A percentile compares a stretch with the other conserved stretches of the same genome.
Conservation (phyloP, 768 basidiomycete genomes). For the Auriscalpium vulgare region DNA sequence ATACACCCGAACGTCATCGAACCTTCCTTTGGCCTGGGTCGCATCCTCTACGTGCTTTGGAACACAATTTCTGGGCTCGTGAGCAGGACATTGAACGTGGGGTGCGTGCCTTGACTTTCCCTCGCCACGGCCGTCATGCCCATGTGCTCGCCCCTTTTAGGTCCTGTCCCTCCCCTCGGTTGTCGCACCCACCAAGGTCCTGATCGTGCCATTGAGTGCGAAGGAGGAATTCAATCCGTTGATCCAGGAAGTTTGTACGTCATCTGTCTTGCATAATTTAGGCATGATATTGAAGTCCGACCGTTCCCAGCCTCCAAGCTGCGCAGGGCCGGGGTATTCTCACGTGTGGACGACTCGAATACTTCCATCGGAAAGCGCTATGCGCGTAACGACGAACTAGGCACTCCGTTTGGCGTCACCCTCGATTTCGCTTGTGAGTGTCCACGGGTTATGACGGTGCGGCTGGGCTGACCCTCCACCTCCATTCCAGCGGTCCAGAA, state of each 20-base stretch:
- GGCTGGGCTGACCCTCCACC: slow-evolving; percentile 4
- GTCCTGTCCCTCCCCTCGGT: slow-evolving; percentile 85
- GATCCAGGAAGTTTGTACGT: slow-evolving; percentile 83
- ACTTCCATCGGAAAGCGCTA: slow-evolving; percentile 95
- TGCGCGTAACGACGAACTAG: slow-evolving; percentile 95
- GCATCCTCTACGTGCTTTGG: slow-evolving; percentile 91
- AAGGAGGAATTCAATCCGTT: slow-evolving; percentile 79
- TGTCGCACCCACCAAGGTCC: slow-evolving; percentile 92
- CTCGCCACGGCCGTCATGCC: slow-evolving; percentile 5
- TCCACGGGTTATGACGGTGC: slow-evolving; percentile 7
- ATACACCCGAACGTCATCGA: slow-evolving; percentile 98
- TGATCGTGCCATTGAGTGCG: slow-evolving; percentile 90
- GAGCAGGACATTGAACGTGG: slow-evolving; percentile 87
- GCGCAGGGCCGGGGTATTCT: slow-evolving; percentile 82
- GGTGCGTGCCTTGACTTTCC: slow-evolving; percentile 38
- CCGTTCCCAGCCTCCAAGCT: slow-evolving; percentile 65
- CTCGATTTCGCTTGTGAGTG: slow-evolving; percentile 86
- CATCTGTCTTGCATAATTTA: slow-evolving; percentile 5
- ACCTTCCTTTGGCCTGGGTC: slow-evolving; percentile 95
- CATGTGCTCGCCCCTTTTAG: slow-evolving; percentile 29
- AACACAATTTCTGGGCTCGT: slow-evolving; percentile 94
- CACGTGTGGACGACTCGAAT: slow-evolving; percentile 92
- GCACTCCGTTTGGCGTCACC: slow-evolving; percentile 94
- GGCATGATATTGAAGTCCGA: background rate
- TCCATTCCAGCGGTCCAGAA: slow-evolving; percentile 69